Base-by-base conservation (phyloP, 1,284 basidiomycete species). In the Pterula multifida region DNA sequence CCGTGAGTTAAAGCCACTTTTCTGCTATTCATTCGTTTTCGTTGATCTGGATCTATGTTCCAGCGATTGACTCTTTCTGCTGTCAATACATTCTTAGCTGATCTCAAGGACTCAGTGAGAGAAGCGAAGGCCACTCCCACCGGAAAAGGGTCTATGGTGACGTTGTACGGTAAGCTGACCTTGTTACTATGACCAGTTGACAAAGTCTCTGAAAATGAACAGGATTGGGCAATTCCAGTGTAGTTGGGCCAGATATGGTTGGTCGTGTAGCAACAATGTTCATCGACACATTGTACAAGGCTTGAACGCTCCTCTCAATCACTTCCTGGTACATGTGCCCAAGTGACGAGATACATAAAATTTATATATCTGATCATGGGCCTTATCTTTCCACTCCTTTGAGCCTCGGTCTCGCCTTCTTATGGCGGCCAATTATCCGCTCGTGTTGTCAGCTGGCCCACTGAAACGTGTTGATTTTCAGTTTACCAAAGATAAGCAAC, bases 201-300 rank as follows among this genome's bases (percentile, higher is more conserved):
- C n/a, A 6, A 42, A 17, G 13, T 49, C 25, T 32, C 46, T 47
- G 3, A 24, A 44, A 48, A 36, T 53, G 48, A 21, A 26, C 57
- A 91, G 94, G 94, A 53, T 69, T 98, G 12, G 93, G 94, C 17
- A 79, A 82, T 45, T 90, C 86, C 49, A 95, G 86, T 54, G 80
- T 84, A 2, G 85, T 91, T 6, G 95, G 94, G 2, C 88, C 90
- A 1, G 76, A 79, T n/a, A 80, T 98, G 63, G 85, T 97, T 9
- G 80, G 79, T n/a, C 75, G 90, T 60, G 64, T 98, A 49, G 89
- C 90, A 3, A 77, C 79, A 26, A 76, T 80, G 19, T 93, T 90
- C 68, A 67, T 94, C 60, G 90, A 93, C 63, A 73, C 85, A 36
- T 58, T 92, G 58, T 93, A 91, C 69, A 84, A 88, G 67, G 85